Base-by-base conservation (phyloP, 75 land plant genomes). In the Pinus taeda region DNA sequence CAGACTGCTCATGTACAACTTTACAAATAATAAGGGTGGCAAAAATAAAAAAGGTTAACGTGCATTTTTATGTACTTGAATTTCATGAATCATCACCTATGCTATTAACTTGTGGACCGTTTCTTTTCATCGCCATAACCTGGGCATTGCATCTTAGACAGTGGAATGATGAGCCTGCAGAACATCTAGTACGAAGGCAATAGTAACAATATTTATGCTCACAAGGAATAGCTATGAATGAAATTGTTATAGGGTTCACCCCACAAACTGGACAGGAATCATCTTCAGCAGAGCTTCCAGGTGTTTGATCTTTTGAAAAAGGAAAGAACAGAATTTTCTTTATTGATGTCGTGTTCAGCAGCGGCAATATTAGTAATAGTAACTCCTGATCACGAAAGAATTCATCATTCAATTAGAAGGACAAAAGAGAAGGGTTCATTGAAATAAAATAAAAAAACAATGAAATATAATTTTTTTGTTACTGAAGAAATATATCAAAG, bases 211-310 rank as follows among this genome's bases (percentile, higher is more conserved):
- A 90, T 74, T 88, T 88, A 84, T 26, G 57, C 13, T 74, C 62
- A 74, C 99, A 97, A 42, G 99, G 99, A 37, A 92, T 83, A 49
- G 95, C 98, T 53, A 89, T 72, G 83, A 89, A 96, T 36, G 99
- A 87, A 79, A 88, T 84, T 15, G 82, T 69, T 74, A 86, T 89
- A 59, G 99, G 99, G 57, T 67, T 86, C 39, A 84, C 79, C 77
- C 82, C 93, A 75, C 99, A 96, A 59, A 96, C 81, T n/a, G 98
- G 99, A 76, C 99, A 96, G 21, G 82, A 76, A 72, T 78, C 79
- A 20, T 90, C 98, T 74, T 91, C 85, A 39, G 70, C 74, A 13
- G 79, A 76, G 29, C 84, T 78, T 29, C 79, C 82, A 76, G 83
- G 78, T 66, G 88, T 75, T 71, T 90, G 86, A 57, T 83, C 87